Conservation (phyloP, 2,329 filamentous ascomycete species). For the Arachnopeziza araneosa region DNA sequence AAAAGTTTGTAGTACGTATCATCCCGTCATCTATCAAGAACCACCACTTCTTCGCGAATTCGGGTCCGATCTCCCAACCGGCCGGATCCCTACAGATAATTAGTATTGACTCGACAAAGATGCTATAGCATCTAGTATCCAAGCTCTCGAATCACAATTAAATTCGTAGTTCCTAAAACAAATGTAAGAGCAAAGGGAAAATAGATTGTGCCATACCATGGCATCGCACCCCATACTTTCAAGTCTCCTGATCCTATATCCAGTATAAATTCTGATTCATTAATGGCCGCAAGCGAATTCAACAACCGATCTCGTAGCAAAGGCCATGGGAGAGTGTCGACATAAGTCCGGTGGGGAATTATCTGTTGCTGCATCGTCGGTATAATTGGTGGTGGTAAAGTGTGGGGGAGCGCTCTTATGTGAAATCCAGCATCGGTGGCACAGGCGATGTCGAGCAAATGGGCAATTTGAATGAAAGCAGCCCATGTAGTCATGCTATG, state of each 20-base stretch:
- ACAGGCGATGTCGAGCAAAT: conserved; percentile 13
- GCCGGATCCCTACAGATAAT: conserved; percentile 15
- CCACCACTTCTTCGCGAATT: conserved; percentile 27
- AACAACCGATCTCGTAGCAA: conserved; percentile 16
- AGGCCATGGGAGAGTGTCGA: conserved; percentile 20
- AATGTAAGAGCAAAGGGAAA: background rate
- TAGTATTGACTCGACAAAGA: background rate
- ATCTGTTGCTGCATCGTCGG: conserved; percentile 18
- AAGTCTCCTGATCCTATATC: conserved; percentile 18
- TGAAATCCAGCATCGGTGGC: conserved; percentile 14
- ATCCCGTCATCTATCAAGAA: conserved; percentile 27
- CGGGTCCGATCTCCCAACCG: conserved; percentile 27
- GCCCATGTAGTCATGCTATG: conserved; percentile 8
- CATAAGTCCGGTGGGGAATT: conserved; percentile 14
- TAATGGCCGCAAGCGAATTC: conserved; percentile 15
- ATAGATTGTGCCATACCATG: conserved; percentile 13
- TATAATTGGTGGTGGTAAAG: conserved; percentile 12
- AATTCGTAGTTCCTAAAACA: background rate
- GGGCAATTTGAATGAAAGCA: conserved; percentile 14
- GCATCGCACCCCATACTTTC: conserved; percentile 26
- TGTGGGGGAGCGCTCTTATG: conserved; percentile 8
- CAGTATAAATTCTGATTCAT: conserved; percentile 15
- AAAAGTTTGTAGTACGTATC: conserved; percentile 26
- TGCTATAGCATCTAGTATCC: background rate
- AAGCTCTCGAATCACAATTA: background rate